Base-by-base conservation (phyloP, 2,329 filamentous ascomycete genomes). In the Pseudogymnoascus sp. region DNA sequence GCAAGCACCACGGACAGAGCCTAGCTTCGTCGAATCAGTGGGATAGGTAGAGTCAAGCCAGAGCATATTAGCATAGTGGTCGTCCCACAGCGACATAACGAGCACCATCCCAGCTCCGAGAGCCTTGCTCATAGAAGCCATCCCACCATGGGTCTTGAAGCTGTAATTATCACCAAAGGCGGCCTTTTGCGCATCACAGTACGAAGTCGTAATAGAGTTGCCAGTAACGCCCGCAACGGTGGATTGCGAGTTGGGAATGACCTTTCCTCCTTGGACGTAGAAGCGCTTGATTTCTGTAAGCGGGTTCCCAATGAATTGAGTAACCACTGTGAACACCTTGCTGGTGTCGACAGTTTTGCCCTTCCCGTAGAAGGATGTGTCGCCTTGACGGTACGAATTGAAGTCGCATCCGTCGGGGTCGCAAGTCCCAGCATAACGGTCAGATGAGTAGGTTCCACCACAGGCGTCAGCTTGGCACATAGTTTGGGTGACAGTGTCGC, bases 41-140 rank as follows among this genome's bases (percentile, higher is more conserved):
- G 86, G 86, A 77, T 81, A 87, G 70, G 76, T 81, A 63, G 81
- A 82, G 77, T 90, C 87, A 67, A 91, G 81, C 88, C 88, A 90
- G 68, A 87, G 80, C 86, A 90, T 90, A 75, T 86, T 80, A 68
- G 81, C 75, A 62, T 80, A 73, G 74, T 88, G 81, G 64, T 78
- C 76, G 62, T 76, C 72, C 79, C 79, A 82, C 62, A 85, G 74
- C 18, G 77, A 80, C 77, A 88, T 78, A 66, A 86, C 84, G 9
- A 88, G 77, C 38, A 86, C 84, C 81, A 87, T 85, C 34, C 83
- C 84, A 28, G 77, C 67, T 4, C 72, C 70, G 41, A 88, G 73
- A 25, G 82, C 84, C 1, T 75, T 70, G 64, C 78, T 77, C 78
- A 88, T 83, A 41, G 72, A 73, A 4, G 74, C 69, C 65, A 85